phyloP scores from a whole-genome alignment of 2,329 filamentous ascomycete species.

The Aureobasidium leucospermi region DNA sequence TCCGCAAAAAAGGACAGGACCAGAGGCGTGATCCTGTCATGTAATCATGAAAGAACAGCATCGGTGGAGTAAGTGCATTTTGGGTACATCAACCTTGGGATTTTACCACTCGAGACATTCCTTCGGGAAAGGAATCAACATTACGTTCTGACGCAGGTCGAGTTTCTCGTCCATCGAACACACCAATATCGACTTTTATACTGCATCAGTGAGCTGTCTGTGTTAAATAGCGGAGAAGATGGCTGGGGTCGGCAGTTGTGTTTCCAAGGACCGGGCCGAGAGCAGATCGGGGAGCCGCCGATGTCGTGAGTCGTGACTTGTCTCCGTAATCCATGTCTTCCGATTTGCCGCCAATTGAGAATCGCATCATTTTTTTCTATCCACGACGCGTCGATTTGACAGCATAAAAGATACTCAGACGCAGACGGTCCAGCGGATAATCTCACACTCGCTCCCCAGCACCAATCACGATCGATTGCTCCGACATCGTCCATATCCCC shows the following conservation, averaged over 20 bases:
- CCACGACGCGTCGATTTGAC: background rate
- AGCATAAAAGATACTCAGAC: background rate
- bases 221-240: background rate
- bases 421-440: background rate
- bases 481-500: background rate
- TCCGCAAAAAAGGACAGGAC: background rate
- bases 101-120: background rate
- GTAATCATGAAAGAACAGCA: background rate
- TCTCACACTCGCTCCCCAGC: background rate
- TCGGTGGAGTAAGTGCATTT: constrained; percentile 10
- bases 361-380: constrained; percentile 3
- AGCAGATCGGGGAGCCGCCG: background rate
- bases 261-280: background rate
- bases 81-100: background rate
- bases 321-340: background rate
- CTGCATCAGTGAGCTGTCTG: background rate
- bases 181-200: too few relatives aligned
- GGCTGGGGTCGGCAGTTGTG: constrained; percentile 1
- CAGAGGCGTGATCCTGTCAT: background rate
- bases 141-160: background rate
- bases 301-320: background rate
- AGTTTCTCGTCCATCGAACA: background rate
- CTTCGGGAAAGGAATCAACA: constrained; percentile 2
- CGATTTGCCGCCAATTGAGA: constrained; percentile 7
- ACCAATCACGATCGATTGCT: background rate